A percentile compares a stretch with the other conserved stretches of the same genome.
phyloP scores from a whole-genome alignment of 2,329 filamentous ascomycete genomes.

The Arthroderma sp. region DNA sequence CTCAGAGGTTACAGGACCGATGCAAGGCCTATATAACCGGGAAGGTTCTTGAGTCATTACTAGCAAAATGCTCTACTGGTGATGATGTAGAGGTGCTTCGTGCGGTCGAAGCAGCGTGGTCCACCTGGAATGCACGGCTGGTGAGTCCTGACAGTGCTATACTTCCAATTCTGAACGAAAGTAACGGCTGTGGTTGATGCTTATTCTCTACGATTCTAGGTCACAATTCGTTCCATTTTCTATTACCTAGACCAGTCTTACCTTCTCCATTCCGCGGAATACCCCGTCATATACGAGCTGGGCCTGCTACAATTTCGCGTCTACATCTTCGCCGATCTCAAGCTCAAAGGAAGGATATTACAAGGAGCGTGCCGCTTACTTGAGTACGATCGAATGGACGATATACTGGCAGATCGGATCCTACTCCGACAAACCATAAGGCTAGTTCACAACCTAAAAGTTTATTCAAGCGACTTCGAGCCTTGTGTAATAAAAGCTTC shows the following conservation, averaged over 20 bases:
- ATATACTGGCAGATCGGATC: slow-evolving; percentile 43
- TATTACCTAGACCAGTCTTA: slow-evolving; percentile 90
- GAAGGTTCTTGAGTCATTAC: slow-evolving; percentile 45
- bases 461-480: slow-evolving; percentile 72
- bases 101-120: slow-evolving; percentile 52
- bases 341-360: slow-evolving; percentile 42
- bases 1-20: slow-evolving; percentile 49
- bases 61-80: slow-evolving; percentile 40
- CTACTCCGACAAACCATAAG: slow-evolving; percentile 63
- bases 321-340: slow-evolving; percentile 41
- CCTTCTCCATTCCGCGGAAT: slow-evolving; percentile 58
- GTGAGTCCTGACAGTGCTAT: slow-evolving; percentile 35
- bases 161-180: not conserved
- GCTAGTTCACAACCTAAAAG: slow-evolving; percentile 72
- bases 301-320: slow-evolving; percentile 61
- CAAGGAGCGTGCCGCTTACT: slow-evolving; percentile 66
- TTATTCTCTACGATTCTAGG: slow-evolving; percentile 30
- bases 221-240: slow-evolving; percentile 73
- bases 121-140: slow-evolving; percentile 63
- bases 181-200: not conserved
- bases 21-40: slow-evolving; percentile 51
- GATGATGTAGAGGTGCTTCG: slow-evolving; percentile 53
- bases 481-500: slow-evolving; percentile 57
- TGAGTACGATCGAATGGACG: slow-evolving; percentile 51
- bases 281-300: slow-evolving; percentile 66